Evolutionary conservation across 768 basidiomycete genomes (phyloP).

Genomic region (Phylloporus sp.): DNA sequence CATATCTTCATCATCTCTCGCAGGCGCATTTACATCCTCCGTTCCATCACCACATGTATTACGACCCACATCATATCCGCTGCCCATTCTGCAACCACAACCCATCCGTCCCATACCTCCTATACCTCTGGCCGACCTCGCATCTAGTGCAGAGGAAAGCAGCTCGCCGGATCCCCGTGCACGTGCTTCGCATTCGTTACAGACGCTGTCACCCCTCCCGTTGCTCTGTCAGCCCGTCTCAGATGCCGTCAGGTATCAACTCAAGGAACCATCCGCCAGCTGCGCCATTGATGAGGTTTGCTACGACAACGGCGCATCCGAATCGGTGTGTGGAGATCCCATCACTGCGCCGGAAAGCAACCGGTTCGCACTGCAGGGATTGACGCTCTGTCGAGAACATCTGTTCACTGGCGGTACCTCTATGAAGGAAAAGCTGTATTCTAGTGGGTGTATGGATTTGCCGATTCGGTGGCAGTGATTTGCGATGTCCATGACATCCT

Average conservation of each 20-base stretch:
- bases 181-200: slow-evolving; percentile 2
- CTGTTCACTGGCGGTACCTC: slow-evolving; percentile 12
- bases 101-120: slow-evolving; percentile 33
- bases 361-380: slow-evolving; percentile 18
- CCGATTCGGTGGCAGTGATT: slow-evolving; percentile 24
- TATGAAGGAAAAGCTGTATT: slow-evolving; percentile 15
- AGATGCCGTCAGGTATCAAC: slow-evolving; percentile 28
- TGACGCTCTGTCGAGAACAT: slow-evolving; percentile 13
- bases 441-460: slow-evolving; percentile 16
- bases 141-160: slow-evolving; percentile 19
- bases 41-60: slow-evolving; percentile 11
- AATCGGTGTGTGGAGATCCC: slow-evolving; percentile 19
- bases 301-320: slow-evolving; percentile 12
- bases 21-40: slow-evolving; percentile 24
- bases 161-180: neutral
- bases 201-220: slow-evolving; percentile 26
- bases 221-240: slow-evolving; percentile 33
- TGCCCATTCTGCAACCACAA: slow-evolving; percentile 32
- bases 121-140: slow-evolving; percentile 28
- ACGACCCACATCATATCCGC: slow-evolving; percentile 9
- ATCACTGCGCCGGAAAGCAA: slow-evolving; percentile 1
- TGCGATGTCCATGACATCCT: slow-evolving; percentile 6
- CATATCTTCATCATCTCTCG: slow-evolving; percentile 20
- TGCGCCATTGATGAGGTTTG: slow-evolving; percentile 1
- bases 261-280: slow-evolving; percentile 13